Evolutionary conservation across 2,329 filamentous ascomycete species (phyloP).

Genomic region (Trichoderma harzianum): DNA sequence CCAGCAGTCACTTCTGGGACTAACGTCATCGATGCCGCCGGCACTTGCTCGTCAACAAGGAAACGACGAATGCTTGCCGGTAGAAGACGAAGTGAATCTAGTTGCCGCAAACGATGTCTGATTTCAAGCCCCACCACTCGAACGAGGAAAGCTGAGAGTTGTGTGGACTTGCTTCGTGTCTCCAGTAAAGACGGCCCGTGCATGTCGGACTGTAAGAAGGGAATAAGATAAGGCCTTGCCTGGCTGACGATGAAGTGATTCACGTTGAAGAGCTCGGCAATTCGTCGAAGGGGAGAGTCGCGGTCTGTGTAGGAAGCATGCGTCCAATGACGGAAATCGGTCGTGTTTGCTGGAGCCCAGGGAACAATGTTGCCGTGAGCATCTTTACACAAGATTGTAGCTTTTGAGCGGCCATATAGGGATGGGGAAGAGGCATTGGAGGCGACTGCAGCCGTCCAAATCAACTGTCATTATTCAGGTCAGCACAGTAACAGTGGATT

Average conservation of each 20-base stretch:
- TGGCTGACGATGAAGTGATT: slow-evolving; percentile 96
- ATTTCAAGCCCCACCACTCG: slow-evolving; percentile 73
- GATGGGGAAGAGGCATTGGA: slow-evolving; percentile 67
- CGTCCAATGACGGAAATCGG: slow-evolving; percentile 65
- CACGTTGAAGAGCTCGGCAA: slow-evolving; percentile 83
- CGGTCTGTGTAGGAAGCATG: slow-evolving; percentile 63
- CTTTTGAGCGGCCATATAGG: slow-evolving; percentile 62
- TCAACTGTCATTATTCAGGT: slow-evolving; percentile 51
- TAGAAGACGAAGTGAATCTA: slow-evolving; percentile 73
- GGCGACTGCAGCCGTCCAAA: slow-evolving; percentile 75
- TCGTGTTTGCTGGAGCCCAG: slow-evolving; percentile 64
- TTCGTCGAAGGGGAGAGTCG: slow-evolving; percentile 62
- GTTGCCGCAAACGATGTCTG: slow-evolving; percentile 74
- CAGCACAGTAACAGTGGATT: not conserved
- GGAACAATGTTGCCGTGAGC: slow-evolving; percentile 68
- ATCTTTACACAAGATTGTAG: slow-evolving; percentile 72
- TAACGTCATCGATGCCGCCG: slow-evolving; percentile 73
- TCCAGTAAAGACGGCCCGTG: slow-evolving; percentile 66
- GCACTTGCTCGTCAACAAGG: slow-evolving; percentile 77
- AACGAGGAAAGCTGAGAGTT: slow-evolving; percentile 56
- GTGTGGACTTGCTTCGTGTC: slow-evolving; percentile 57
- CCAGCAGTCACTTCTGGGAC: slow-evolving; percentile 71
- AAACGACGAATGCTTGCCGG: slow-evolving; percentile 69
- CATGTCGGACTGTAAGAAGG: slow-evolving; percentile 77
- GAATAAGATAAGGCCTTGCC: slow-evolving; percentile 83